Conservation (phyloP, 371 early-diverging fungal genomes). For the Rozella allomycis region DNA sequence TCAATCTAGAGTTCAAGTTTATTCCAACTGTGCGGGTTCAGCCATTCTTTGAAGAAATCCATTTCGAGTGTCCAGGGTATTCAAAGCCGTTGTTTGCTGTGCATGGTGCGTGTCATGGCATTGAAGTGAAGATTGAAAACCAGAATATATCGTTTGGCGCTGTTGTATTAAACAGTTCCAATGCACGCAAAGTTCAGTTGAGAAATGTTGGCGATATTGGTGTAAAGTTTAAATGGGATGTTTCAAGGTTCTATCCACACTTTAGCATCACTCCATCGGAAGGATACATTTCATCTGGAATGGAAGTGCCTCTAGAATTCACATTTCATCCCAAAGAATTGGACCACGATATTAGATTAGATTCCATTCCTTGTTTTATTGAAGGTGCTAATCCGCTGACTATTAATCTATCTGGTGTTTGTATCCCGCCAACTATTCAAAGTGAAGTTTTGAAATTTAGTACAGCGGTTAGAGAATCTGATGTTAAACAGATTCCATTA, state of each 20-base stretch:
- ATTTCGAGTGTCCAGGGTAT: constrained; percentile 14
- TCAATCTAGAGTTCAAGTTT: constrained; percentile 17
- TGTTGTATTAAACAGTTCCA: constrained; percentile 19
- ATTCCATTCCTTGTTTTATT: constrained; percentile 15
- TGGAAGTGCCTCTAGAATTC: constrained; percentile 26
- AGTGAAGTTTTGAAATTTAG: constrained; percentile 23
- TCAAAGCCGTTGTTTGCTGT: constrained; percentile 13
- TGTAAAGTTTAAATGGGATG: constrained; percentile 21
- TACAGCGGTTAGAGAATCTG: constrained; percentile 18
- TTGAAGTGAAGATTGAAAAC: constrained; percentile 23
- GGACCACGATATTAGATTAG: constrained; percentile 25
- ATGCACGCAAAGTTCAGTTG: constrained; percentile 19
- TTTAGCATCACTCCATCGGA: constrained; percentile 25
- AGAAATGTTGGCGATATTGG: constrained; percentile 30
- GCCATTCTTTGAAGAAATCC: constrained; percentile 20
- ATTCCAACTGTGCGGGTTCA: constrained; percentile 16
- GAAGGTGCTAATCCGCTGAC: constrained; percentile 14
- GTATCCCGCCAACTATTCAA: constrained; percentile 19
- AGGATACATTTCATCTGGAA: constrained; percentile 31
- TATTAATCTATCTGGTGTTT: constrained; percentile 23
- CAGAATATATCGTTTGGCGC: constrained; percentile 29
- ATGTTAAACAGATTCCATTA: constrained; percentile 16
- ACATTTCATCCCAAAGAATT: constrained; percentile 24
- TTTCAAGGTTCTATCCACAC: constrained; percentile 13
- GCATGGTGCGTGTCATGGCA: constrained; percentile 26